Evolutionary conservation across 306 rosid species (phyloP), one percentile per base, ranked within the genome.

Genomic region (Cucumis melo): DNA sequence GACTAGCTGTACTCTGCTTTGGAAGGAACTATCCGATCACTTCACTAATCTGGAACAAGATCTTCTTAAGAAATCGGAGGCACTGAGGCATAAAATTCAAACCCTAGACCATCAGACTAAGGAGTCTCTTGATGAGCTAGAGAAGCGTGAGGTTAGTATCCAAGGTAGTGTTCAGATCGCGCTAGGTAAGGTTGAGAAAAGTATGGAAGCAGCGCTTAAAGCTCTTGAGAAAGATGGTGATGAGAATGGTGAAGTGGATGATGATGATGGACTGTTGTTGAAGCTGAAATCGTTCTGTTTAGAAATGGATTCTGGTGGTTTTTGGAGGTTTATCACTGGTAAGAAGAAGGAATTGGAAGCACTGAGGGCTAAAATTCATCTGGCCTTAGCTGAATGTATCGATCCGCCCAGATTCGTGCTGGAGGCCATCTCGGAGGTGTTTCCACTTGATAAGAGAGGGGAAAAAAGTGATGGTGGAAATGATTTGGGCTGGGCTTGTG

Each of bases 401-500:
- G 97, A 94, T 92, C 96, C 99, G 83, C 87, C 97, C 17, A 94
- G 78, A 83, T 92, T 92, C 73, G 97, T 88, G 38, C 85, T 94
- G 8, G 97, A 94, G 75, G 92, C 97, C 17, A 89, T 92, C 63
- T 90, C 99, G 51, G 93, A 87, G 83, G 99, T 94, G 46, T 94
- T 92, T 73, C 98, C 99, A 77, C 89, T 90, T 74, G 96, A 90
- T 62, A 92, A 89, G 85, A 88, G 97, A 73, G 82, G 50, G 9
- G 93, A 90, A 13, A 87, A 85, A 61, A 83, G 87, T 6, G 93
- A 83, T 16, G 77, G 83, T 54, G 85, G 84, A 19, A 87, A 87
- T 20, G 97, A 94, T 77, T 81, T 92, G 76, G 99, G 97, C 13
- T 94, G 97, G 99, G 99, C 99, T 16, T 94, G 99, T 54, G 97